phyloP scores from a whole-genome alignment of 2,329 filamentous ascomycete species.

The Proliferodiscus dingleyae region DNA sequence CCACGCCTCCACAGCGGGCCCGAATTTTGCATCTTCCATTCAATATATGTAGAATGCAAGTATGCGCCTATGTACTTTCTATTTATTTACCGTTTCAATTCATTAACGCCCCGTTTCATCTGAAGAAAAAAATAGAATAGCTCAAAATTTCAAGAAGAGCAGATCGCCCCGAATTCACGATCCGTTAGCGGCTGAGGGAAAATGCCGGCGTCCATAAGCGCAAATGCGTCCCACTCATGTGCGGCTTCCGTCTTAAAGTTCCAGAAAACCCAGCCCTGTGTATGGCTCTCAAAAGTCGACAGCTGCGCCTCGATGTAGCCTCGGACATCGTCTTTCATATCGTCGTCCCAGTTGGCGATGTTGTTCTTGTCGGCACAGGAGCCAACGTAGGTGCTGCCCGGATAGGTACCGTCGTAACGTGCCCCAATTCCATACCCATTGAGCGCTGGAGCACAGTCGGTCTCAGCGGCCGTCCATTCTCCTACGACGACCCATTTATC shows the following conservation, averaged over 20 bases:
- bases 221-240: constrained; percentile 49
- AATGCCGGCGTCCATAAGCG: constrained; percentile 43
- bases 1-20: too few species aligned
- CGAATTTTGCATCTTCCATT: too few species aligned
- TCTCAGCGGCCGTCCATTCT: constrained; percentile 66
- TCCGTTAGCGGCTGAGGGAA: constrained; percentile 42
- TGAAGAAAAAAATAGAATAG: too few species aligned
- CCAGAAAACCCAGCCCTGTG: constrained; percentile 53
- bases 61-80: too few species aligned
- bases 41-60: too few species aligned
- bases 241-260: constrained; percentile 53
- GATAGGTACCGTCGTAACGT: constrained; percentile 50
- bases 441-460: constrained; percentile 48
- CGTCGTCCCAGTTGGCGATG: constrained; percentile 40
- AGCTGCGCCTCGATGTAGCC: constrained; percentile 52
- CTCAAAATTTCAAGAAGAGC: too few species aligned
- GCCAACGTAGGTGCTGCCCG: constrained; percentile 44
- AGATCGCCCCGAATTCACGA: constrained; percentile 19
- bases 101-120: too few species aligned
- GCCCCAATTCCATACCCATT: constrained; percentile 56
- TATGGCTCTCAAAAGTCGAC: constrained; percentile 44
- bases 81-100: too few species aligned
- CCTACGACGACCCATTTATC: constrained; percentile 66
- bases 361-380: constrained; percentile 48
- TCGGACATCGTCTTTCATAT: constrained; percentile 41